Evolutionary conservation across 2,329 filamentous ascomycete species (phyloP), one percentile per base, ranked within the genome.

Genomic region (Hypoxylon rubiginosum): DNA sequence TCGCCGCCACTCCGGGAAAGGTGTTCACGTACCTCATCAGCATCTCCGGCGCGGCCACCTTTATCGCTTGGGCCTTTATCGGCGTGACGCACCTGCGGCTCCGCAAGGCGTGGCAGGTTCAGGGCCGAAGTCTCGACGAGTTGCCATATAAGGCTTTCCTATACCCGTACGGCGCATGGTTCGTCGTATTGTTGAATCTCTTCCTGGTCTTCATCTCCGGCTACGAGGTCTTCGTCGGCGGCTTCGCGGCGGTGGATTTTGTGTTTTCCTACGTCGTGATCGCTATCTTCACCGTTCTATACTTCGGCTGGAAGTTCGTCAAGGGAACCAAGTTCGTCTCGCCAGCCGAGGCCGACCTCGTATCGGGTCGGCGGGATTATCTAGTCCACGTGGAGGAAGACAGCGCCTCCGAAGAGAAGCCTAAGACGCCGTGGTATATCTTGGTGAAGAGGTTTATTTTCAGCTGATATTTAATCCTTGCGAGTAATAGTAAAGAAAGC

Each of bases 31-130:
- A 76, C 21, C 54, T 77, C 5, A 55, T 76, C 54, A 72, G 68
- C 39, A 76, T 76, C 41, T 73, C 72, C 3, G 74, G 74, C 8
- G 71, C 71, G 2, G 75, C 74, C 1, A 74, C 75, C 0, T 76
- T 75, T 52, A 64, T 77, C 21, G 73, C 75, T 4, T 77, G 75
- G 75, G 74, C 75, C 2, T 72, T 80, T 46, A 71, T 77, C 26
- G 74, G 75, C 7, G 62, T 75, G 26, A 75, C 74, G 32, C 75
- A 77, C 43, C 43, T 76, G 32, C 71, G 75, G 1, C 66, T 76
- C 19, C 72, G 73, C 3, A 57, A 55, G 19, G 75, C 74, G 10
- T 76, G 74, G 75, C 59, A 54, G 6, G 36, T 67, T 2, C 75
- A 77, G 48, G 73, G 72, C 28, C 72, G 66, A 21, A 66, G 67